Percentiles rank a stretch among this genome's conserved stretches.
Evolutionary conservation across 371 early-diverging fungal genomes (phyloP).

Genomic region (Dinochytrium kinnereticum): DNA sequence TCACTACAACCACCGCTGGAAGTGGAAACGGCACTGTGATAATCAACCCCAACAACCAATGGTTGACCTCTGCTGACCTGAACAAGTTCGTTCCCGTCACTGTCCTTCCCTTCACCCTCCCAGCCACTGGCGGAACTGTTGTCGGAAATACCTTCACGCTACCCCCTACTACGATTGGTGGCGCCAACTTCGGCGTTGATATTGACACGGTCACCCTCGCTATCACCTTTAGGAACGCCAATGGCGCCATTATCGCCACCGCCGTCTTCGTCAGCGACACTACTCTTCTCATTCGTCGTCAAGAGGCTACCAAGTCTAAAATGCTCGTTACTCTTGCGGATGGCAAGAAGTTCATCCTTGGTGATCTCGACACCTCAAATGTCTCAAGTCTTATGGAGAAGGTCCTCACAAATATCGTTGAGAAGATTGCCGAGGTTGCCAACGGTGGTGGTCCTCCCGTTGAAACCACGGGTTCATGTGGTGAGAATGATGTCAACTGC

Average conservation of each 20-base stretch:
- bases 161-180: background rate
- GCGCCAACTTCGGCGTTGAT: background rate
- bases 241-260: background rate
- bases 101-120: slow-evolving; percentile 1
- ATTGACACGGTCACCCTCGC: background rate
- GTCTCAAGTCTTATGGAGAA: background rate
- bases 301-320: background rate
- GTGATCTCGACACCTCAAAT: background rate
- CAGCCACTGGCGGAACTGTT: too few species aligned
- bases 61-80: background rate
- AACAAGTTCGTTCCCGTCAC: background rate
- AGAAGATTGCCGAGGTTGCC: background rate
- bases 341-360: background rate
- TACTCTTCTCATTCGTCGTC: background rate
- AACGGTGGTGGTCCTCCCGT: background rate
- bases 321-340: background rate
- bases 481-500: background rate
- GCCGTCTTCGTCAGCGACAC: background rate
- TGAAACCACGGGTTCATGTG: background rate
- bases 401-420: background rate
- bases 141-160: too few species aligned
- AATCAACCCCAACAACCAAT: background rate
- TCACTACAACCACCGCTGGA: background rate
- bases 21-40: background rate
- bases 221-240: background rate